These are phyloP conservation scores for Geotrichum klebahnii DNA, from an alignment of 1,139 yeast genomes.

Conservation along the genomic window DNA sequence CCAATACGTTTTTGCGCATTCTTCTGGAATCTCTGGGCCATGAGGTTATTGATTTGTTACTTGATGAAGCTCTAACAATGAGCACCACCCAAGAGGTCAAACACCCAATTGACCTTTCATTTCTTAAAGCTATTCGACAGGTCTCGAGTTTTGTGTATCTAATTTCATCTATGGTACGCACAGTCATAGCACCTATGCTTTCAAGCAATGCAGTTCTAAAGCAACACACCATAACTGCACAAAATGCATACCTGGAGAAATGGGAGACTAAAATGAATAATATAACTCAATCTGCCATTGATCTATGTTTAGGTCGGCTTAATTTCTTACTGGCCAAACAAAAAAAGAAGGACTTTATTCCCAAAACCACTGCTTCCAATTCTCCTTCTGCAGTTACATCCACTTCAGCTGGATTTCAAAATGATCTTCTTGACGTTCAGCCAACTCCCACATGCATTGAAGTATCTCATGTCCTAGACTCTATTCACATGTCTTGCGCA, in stretches of 20 bases:
- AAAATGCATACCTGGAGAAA: constrained; percentile 62
- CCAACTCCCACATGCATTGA: constrained; percentile 57
- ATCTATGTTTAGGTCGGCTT: constrained; percentile 37
- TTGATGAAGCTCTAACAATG: constrained; percentile 56
- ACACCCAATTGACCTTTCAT: constrained; percentile 45
- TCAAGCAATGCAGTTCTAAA: constrained; percentile 49
- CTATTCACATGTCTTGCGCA: constrained; percentile 36
- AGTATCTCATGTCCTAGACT: constrained; percentile 52
- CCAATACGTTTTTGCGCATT: constrained; percentile 63
- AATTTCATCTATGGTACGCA: constrained; percentile 65
- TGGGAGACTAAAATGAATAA: constrained; percentile 68
- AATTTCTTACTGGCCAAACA: constrained; percentile 53
- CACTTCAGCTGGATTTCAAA: too few species aligned
- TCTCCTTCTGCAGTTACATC: too few species aligned
- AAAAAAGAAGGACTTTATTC: constrained; percentile 56
- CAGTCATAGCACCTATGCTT: constrained; percentile 69
- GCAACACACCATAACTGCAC: constrained; percentile 56
- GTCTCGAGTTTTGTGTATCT: constrained; percentile 62
- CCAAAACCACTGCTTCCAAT: constrained; percentile 45
- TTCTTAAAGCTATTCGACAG: constrained; percentile 51
- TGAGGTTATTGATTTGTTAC: constrained; percentile 66
- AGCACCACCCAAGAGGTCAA: constrained; percentile 42
- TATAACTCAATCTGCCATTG: constrained; percentile 58
- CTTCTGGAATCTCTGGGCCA: constrained; percentile 67
- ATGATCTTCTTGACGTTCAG: constrained; percentile 53